These are phyloP conservation scores for Odonthalia washingtoniensis DNA, from an alignment of 31 red algal genomes.

Conservation along the genomic window DNA sequence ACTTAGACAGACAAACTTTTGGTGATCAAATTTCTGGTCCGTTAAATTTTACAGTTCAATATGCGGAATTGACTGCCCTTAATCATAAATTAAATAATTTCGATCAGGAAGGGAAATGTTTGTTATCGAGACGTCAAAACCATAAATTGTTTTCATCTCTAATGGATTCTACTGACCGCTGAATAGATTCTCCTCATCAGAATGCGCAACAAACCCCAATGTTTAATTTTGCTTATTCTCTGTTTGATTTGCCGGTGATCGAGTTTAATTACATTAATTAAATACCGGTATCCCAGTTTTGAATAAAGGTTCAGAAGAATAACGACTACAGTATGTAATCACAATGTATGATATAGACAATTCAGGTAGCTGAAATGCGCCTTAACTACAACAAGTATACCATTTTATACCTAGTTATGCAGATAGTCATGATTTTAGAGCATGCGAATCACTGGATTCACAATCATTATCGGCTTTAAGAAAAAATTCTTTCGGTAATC, in stretches of 20 bases:
- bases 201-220: conserved; percentile 44
- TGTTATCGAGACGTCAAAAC: conserved; percentile 54
- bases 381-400: conserved; percentile 69
- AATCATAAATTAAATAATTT: conserved; percentile 54
- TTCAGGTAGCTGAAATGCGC: conserved; percentile 51
- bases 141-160: conserved; percentile 52
- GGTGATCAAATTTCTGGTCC: conserved; percentile 39
- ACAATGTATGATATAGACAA: conserved; percentile 84
- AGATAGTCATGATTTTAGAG: conserved; percentile 46
- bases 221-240: conserved; percentile 64
- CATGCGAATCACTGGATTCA: conserved; percentile 47
- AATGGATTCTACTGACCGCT: conserved; percentile 2
- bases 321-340: conserved; percentile 80
- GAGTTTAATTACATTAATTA: conserved; percentile 69
- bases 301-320: conserved; percentile 67
- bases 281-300: conserved; percentile 82
- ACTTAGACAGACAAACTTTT: conserved; percentile 24
- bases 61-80: conserved; percentile 55
- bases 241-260: conserved; percentile 73
- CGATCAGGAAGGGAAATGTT: conserved; percentile 53
- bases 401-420: conserved; percentile 52
- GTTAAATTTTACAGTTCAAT: conserved; percentile 24
- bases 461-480: conserved; percentile 41
- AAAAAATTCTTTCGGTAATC: conserved; percentile 14
- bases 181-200: too few species aligned